These are phyloP conservation scores for Vigna mungo DNA, from an alignment of 306 rosid species.

Conservation along the genomic window DNA sequence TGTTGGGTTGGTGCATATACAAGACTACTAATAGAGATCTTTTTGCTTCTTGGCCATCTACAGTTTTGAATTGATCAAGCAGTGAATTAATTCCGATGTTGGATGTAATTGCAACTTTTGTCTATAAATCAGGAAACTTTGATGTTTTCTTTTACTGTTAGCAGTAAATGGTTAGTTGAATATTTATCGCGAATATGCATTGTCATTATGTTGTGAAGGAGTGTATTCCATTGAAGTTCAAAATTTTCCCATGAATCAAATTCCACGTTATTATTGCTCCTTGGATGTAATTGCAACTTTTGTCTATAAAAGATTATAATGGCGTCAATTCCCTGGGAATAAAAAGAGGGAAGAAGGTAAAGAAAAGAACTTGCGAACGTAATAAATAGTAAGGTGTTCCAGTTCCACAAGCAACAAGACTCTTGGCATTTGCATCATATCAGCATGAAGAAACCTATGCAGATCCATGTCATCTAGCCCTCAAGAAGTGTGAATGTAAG, in stretches of 20 bases:
- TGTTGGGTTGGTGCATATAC: conserved; percentile 1
- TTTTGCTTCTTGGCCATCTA: conserved; percentile 28
- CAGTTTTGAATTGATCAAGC: conserved; percentile 25
- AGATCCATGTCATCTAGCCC: background rate
- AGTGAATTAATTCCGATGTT: conserved; percentile 29
- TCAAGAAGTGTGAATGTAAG: background rate
- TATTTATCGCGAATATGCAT: conserved; percentile 10
- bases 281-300: background rate
- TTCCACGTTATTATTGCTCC: background rate
- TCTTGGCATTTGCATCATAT: conserved; percentile 8
- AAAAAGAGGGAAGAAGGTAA: background rate
- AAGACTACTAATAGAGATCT: background rate
- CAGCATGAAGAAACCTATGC: background rate
- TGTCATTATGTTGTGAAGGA: conserved; percentile 39
- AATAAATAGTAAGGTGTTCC: background rate
- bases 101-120: conserved; percentile 31
- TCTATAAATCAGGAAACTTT: conserved; percentile 45
- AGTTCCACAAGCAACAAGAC: conserved; percentile 4
- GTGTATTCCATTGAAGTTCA: conserved; percentile 22
- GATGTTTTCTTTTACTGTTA: conserved; percentile 33
- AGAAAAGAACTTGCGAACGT: background rate
- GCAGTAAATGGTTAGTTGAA: conserved; percentile 34
- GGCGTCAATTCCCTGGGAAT: background rate
- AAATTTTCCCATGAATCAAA: background rate
- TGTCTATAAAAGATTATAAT: background rate